A percentile compares a stretch with the other conserved stretches of the same genome.
Conservation (phyloP, 2,329 filamentous ascomycete genomes). For the Sporothrix mexicana region DNA sequence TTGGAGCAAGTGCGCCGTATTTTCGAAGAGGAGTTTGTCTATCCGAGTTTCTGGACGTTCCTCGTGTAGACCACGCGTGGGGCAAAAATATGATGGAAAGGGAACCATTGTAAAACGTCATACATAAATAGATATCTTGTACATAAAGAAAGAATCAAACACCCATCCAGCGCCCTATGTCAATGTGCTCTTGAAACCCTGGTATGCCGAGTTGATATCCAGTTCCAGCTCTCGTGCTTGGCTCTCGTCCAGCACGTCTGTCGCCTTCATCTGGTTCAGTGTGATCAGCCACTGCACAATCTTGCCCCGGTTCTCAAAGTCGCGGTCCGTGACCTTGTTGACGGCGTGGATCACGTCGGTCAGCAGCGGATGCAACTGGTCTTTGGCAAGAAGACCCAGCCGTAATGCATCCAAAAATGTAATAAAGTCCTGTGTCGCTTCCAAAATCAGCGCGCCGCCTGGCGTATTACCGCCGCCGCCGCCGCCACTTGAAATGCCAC, state of each 20-base stretch:
- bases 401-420: conserved; percentile 95
- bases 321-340: conserved; percentile 92
- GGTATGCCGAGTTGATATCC: conserved; percentile 93
- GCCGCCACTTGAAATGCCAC: conserved; percentile 54
- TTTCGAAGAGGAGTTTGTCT: conserved; percentile 98
- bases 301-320: conserved; percentile 94
- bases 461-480: conserved; percentile 56
- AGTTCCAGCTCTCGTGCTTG: conserved; percentile 88
- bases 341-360: conserved; percentile 97
- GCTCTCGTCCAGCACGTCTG: conserved; percentile 85
- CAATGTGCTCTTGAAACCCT: conserved; percentile 86
- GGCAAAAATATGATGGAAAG: neutral
- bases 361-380: conserved; percentile 91
- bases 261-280: conserved; percentile 96
- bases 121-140: neutral
- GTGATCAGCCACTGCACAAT: conserved; percentile 99
- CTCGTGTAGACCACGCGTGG: conserved; percentile 63
- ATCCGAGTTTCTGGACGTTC: conserved; percentile 98
- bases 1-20: conserved; percentile 95
- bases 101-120: no score
- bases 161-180: conserved; percentile 48
- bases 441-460: conserved; percentile 73
- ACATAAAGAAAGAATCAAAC: conserved; percentile 17
- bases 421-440: conserved; percentile 97
- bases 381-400: conserved; percentile 89